Evolutionary conservation across 2,329 filamentous ascomycete genomes (phyloP).

Genomic region (Epichloe sibirici): DNA sequence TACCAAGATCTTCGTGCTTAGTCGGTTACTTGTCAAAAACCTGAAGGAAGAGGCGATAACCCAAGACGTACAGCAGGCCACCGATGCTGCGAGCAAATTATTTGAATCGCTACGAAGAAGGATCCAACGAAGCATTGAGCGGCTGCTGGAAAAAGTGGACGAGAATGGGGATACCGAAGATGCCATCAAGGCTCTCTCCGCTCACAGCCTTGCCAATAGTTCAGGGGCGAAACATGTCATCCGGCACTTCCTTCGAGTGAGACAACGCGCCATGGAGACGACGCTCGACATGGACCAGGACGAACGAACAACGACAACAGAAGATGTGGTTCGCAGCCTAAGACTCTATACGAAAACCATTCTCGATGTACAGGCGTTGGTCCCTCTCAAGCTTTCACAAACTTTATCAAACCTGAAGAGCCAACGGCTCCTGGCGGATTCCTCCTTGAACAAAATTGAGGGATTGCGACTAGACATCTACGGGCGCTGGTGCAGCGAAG

Average conservation of each 20-base stretch:
- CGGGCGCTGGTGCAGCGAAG: conserved; percentile 67
- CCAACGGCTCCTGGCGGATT: conserved; percentile 59
- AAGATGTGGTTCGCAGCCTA: conserved; percentile 51
- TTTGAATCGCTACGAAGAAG: conserved; percentile 49
- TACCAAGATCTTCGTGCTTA: conserved; percentile 64
- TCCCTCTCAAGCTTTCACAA: conserved; percentile 60
- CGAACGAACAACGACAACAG: conserved; percentile 24
- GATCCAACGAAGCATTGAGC: conserved; percentile 56
- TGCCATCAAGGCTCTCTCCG: conserved; percentile 63
- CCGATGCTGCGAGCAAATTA: conserved; percentile 53
- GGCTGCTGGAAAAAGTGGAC: conserved; percentile 52
- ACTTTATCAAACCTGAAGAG: conserved; percentile 57
- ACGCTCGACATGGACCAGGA: conserved; percentile 43
- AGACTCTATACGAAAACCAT: conserved; percentile 66
- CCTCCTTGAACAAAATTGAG: conserved; percentile 50
- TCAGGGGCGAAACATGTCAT: conserved; percentile 70
- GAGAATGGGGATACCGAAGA: conserved; percentile 32
- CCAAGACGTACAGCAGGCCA: conserved; percentile 20
- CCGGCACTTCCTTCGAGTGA: conserved; percentile 62
- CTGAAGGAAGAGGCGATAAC: conserved; percentile 40
- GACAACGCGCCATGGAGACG: conserved; percentile 54
- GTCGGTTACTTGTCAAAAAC: conserved; percentile 62
- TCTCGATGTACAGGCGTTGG: conserved; percentile 61
- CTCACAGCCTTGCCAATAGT: conserved; percentile 71
- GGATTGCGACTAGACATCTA: conserved; percentile 68